Evolutionary conservation across 108 stramenopile genomes (phyloP), one percentile per base, ranked within the genome.

Genomic region (Nitzschia sp.): DNA sequence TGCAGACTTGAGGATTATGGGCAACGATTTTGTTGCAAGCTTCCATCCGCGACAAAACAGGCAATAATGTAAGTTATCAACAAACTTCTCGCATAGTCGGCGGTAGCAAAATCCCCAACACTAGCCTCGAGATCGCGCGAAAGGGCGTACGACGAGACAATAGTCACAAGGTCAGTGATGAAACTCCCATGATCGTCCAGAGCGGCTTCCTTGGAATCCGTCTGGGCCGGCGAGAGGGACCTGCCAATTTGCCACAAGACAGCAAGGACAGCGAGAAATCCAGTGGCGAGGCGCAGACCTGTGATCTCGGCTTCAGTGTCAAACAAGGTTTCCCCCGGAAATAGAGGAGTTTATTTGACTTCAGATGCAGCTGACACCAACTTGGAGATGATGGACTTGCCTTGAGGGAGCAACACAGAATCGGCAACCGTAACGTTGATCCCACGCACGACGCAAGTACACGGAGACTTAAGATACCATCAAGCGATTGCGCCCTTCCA

Each of bases 401-500:
- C 26, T 9, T 65, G 32, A 11, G 58, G 38, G 1, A 45, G 54
- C 49, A 73, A 28, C 17, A 65, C 45, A 1, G 53, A 38, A 30
- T 74, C 58, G 0, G 65, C 64, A 11, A 74, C 48, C 5, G 58
- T 60, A 8, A 65, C 46, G 25, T 53, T 64, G 24, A 17, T 6
- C 51, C 67, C 4, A 60, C 65, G 33, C 73, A 74, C 1, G 57
- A 36, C 1, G 35, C 34, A 27, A 74, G 48, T 3, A 74, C 38
- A n/a, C 64, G 64, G 2, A 74, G 38, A 26, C 73, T 59, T 25
- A 74, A 54, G 36, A 74, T 47, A 1, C 57, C 65, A 27, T 67
- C 19, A 32, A 66, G 24, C 18, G 42, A 36, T 38, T 21, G 33
- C 3, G 46, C 17, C 24, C 60, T 59, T 31, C 66, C 64, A n/a